Evolutionary conservation across 257 asterid genomes (phyloP), one percentile per base, ranked within the genome.

Genomic region (Solanum chaucha): DNA sequence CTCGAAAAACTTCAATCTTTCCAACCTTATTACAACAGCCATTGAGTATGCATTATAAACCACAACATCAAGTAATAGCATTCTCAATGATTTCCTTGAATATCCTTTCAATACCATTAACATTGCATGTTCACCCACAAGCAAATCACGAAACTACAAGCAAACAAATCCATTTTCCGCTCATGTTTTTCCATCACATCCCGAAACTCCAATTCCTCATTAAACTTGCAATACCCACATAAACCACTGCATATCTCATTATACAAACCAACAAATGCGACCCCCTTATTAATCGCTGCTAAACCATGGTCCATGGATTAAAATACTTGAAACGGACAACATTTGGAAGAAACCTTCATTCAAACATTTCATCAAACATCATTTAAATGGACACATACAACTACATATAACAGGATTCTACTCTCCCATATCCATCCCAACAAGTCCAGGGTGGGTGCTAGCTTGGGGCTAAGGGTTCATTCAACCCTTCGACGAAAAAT

Each of bases 351-450:
- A 94, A 81, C 22, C 92, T 96, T 90, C 97, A 89, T 51, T 91
- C 94, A 70, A 88, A 90, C 99, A 97, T 94, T 91, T 90, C 98
- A 83, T 97, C 98, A 48, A 97, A 92, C 96, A 95, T 91, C 88
- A 0, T 36, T 22, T 88, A 94, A 88, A 51, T 91, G 91, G 85
- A 95, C 96, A 59, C 85, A 68, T 28, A 28, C 14, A n/a, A 24
- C 95, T 93, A 84, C 89, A 90, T 77, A 89, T 90, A 87, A 92
- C 98, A 51, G 98, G 97, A 36, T 85, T 88, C 89, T 91, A 87
- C 59, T 90, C n/a, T 64, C 90, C 93, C 97, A 90, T 89, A 92
- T 90, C 82, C 28, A 48, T 83, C 87, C 88, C 20, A 94, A 30
- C 88, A 91, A 22, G 70, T 61, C 30, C 14, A 61, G 15, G 30